Conservation (phyloP, 2,329 filamentous ascomycete species). For the Fusarium drepaniforme region DNA sequence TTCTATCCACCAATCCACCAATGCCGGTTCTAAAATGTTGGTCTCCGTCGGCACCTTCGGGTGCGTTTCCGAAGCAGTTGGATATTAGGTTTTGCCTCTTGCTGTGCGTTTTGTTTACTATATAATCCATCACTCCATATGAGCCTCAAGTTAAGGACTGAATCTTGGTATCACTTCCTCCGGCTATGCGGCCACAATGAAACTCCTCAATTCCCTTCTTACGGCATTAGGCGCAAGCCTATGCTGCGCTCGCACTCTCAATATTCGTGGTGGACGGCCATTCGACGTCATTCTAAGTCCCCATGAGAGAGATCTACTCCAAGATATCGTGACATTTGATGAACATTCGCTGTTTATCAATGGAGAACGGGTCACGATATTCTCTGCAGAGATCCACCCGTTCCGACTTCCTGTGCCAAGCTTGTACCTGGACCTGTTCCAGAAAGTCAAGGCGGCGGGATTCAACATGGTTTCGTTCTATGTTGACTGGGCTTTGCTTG, state of each 20-base stretch:
- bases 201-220: slow-evolving; percentile 15
- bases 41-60: slow-evolving; percentile 20
- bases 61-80: slow-evolving; percentile 7
- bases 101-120: background rate
- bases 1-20: slow-evolving; percentile 41
- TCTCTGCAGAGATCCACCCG: slow-evolving; percentile 80
- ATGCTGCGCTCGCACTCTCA: slow-evolving; percentile 27
- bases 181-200: slow-evolving; percentile 9
- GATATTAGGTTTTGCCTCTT: background rate
- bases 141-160: no score
- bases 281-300: slow-evolving; percentile 38
- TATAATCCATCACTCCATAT: background rate
- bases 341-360: slow-evolving; percentile 77
- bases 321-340: slow-evolving; percentile 74
- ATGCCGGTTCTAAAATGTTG: slow-evolving; percentile 8
- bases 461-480: slow-evolving; percentile 87
- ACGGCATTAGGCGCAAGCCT: slow-evolving; percentile 3
- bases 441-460: slow-evolving; percentile 85
- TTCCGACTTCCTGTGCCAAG: slow-evolving; percentile 64
- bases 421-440: slow-evolving; percentile 77
- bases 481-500: slow-evolving; percentile 81
- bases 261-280: slow-evolving; percentile 31
- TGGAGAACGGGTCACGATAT: slow-evolving; percentile 78
- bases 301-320: slow-evolving; percentile 43
- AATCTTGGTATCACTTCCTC: background rate